Evolutionary conservation across 2,329 filamentous ascomycete genomes (phyloP).

Genomic region (Elsinoe fawcettii): DNA sequence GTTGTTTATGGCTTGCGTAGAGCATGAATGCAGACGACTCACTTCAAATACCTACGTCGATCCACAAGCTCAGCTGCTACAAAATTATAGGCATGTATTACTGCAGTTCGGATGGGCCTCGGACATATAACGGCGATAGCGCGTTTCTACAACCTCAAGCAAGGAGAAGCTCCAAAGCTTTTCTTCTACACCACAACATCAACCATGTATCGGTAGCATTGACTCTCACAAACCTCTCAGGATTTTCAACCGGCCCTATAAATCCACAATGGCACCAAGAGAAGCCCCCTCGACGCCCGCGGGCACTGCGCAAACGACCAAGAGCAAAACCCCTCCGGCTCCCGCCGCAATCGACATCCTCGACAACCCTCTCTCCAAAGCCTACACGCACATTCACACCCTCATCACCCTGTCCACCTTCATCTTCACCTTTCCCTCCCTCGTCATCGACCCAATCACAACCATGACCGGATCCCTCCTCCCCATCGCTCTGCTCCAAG

Average conservation of each 20-base stretch:
- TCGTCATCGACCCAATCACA: slow-evolving; percentile 63
- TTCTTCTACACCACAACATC: neutral
- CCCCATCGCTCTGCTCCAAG: slow-evolving; percentile 57
- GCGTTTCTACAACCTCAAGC: neutral
- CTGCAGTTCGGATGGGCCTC: neutral
- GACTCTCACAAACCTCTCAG: neutral
- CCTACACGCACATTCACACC: slow-evolving; percentile 60
- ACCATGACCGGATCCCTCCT: slow-evolving; percentile 56
- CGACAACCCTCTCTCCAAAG: slow-evolving; percentile 22
- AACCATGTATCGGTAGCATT: neutral
- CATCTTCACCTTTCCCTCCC: slow-evolving; percentile 53
- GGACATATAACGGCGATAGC: slow-evolving; percentile 5
- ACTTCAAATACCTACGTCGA: neutral
- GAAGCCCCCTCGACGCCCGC: slow-evolving; percentile 5
- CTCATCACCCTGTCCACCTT: slow-evolving; percentile 58
- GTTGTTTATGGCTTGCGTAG: neutral
- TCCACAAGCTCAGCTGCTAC: neutral
- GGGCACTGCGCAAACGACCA: neutral
- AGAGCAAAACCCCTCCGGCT: slow-evolving; percentile 13
- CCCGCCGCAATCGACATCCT: slow-evolving; percentile 27
- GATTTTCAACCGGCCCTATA: neutral
- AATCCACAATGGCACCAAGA: slow-evolving; percentile 9
- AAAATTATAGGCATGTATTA: too few species aligned
- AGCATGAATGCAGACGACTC: slow-evolving; percentile 11
- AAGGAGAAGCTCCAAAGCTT: slow-evolving; percentile 3